Base-by-base conservation (phyloP, 768 basidiomycete genomes). In the Leccinum truebloodii region DNA sequence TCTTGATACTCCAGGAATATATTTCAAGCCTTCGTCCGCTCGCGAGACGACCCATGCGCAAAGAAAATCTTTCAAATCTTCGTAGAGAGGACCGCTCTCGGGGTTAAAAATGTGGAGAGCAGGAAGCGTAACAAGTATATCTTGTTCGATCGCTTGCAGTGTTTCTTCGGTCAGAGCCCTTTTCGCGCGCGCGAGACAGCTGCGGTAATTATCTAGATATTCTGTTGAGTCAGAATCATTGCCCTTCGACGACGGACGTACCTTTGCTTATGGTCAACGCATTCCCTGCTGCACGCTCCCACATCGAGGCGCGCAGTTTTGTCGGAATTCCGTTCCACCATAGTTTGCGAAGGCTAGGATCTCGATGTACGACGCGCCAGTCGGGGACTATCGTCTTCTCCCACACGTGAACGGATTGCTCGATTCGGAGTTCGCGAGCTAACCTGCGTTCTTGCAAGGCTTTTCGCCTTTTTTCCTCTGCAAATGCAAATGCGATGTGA, bases 261-360 rank as follows among this genome's bases (percentile, higher is more conserved):
- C 91, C 91, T 87, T 90, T 94, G 73, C 85, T 87, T 56, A 96
- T 73, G 16, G 92, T 86, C 49, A 96, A 78, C 26, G 85, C 78
- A 69, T 96, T 96, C 8, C 94, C 94, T 16, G 89, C 85, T n/a
- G 89, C 92, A 55, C 81, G 81, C 71, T 90, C 86, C 94, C 94
- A 96, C 79, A 95, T 82, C 1, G 80, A 71, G 4, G 90, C 88
- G 34, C 94, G 83, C 57, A 93, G 73, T 69, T 91, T 90, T 0
- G 89, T 83, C 3, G 94, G 94, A 65, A 95, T 90, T 3, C 94
- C 94, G 32, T 80, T 80, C 93, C 93, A 94, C 94, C 94, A 96
- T 9, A 95, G 68, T 68, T 80, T 84, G 34, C 88, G 83, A 55
- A 94, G 75, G 10, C 74, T 73, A 0, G 87, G 79, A 62, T 90